Evolutionary conservation across 2,329 filamentous ascomycete species (phyloP).

Genomic region (Pyricularia pennisetigena): DNA sequence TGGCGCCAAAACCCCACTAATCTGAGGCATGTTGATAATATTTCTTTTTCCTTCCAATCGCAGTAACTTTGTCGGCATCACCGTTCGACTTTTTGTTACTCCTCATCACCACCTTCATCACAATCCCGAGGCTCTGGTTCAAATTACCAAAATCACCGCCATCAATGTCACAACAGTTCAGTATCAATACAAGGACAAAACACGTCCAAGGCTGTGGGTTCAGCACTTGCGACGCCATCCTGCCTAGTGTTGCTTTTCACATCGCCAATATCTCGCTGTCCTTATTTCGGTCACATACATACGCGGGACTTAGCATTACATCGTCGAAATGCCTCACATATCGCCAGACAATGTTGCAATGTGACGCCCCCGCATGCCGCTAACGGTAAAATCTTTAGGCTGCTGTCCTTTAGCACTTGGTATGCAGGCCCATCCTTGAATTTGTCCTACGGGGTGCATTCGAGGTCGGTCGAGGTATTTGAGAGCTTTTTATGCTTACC

Average conservation of each 20-base stretch:
- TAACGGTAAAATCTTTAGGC: not conserved
- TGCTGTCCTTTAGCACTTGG: not conserved
- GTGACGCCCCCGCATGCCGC: not conserved
- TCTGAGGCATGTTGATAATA: not conserved
- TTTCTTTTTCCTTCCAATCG: not conserved
- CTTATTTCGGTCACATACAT: not conserved
- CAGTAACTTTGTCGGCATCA: not conserved
- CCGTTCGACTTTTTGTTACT: not conserved
- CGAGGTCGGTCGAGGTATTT: not conserved
- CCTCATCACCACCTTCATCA: not conserved
- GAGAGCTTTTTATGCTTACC: not conserved
- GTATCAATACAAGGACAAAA: not conserved
- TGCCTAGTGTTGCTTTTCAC: not conserved
- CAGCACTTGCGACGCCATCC: not conserved
- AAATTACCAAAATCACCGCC: not conserved
- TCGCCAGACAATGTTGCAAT: not conserved
- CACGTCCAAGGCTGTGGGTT: not conserved
- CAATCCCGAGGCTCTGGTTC: not conserved
- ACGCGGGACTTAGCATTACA: not conserved
- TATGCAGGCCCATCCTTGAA: not conserved
- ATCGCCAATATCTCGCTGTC: not conserved
- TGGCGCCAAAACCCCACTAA: not conserved
- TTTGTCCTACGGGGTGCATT: not conserved
- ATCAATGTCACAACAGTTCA: not conserved
- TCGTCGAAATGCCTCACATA: not conserved